phyloP scores from a whole-genome alignment of 2,329 filamentous ascomycete species.

The Monosporascus sp. region DNA sequence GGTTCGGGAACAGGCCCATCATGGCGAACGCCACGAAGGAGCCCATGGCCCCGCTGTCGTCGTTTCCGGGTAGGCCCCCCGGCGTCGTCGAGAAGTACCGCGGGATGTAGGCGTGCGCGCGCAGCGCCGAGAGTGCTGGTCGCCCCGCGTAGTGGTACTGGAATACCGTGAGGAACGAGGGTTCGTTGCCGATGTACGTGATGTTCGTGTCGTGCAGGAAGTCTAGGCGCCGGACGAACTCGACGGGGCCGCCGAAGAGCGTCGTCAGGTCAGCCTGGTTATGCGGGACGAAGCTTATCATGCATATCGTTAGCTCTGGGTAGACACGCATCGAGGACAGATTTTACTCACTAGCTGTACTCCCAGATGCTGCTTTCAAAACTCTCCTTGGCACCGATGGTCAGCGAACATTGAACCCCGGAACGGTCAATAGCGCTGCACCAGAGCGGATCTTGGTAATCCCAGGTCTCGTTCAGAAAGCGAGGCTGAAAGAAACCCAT shows the following conservation, averaged over 20 bases:
- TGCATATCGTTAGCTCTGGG: neutral
- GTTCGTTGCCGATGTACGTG: constrained; percentile 61
- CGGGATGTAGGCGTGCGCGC: constrained; percentile 62
- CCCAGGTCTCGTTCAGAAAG: constrained; percentile 63
- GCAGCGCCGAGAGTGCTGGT: constrained; percentile 48
- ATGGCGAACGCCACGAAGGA: constrained; percentile 60
- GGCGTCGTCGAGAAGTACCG: constrained; percentile 54
- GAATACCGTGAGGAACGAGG: constrained; percentile 42
- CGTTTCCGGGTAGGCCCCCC: constrained; percentile 62
- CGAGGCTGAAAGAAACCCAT: constrained; percentile 66
- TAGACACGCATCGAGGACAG: accelerated
- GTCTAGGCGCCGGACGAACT: constrained; percentile 54
- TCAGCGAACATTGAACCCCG: constrained; percentile 54
- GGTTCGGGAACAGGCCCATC: constrained; percentile 66
- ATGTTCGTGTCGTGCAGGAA: constrained; percentile 61
- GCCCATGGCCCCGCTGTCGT: constrained; percentile 67
- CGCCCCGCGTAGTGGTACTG: constrained; percentile 66
- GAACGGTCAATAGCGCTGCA: constrained; percentile 51
- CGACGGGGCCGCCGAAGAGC: constrained; percentile 53
- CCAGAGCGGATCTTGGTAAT: constrained; percentile 60
- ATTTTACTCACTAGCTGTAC: constrained; percentile 56
- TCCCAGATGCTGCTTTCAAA: constrained; percentile 71
- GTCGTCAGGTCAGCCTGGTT: constrained; percentile 48
- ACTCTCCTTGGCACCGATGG: constrained; percentile 60
- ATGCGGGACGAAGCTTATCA: constrained; percentile 45